Base-by-base conservation (phyloP, 805 yeast species). In the Saturnispora sekii region DNA sequence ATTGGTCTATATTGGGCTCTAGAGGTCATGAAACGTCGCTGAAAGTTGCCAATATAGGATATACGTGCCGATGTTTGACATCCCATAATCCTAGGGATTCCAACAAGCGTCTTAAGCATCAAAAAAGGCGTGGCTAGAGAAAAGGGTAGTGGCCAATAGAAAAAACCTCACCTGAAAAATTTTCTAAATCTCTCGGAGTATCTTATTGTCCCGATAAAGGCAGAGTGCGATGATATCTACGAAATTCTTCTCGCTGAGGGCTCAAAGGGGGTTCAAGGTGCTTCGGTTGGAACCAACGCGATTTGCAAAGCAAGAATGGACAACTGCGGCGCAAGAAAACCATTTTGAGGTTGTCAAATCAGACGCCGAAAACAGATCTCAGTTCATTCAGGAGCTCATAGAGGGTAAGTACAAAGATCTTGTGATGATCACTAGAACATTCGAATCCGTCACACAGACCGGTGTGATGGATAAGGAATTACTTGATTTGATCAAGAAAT, bases 231-330 rank as follows among this genome's bases (percentile, higher is more conserved):
- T 21, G 26, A 21, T 21, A 21, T 21, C 26, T 21, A 21, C 26
- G 8, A 21, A 21, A 21, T 21, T 21, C 26, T 21, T 21, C 26
- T 21, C 26, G 6, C 2, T 21, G 26, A 21, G 26, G 6, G 26
- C 26, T 8, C 26, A 21, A 21, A 21, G 32, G 10, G 5, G 32
- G 5, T 80, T 84, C 40, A 74, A 76, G 50, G 77, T 86, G 10
- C 68, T 87, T 21, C 70, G 85, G 61, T 60, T 87, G 32, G 90
- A 88, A 6, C 68, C 72, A 11, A 69, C 78, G 38, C 59, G 63
- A 42, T 80, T 67, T 57, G 89, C 87, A 37, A 74, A 72, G 33
- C 66, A 72, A 30, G 83, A 80, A 36, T 85, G 93, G 90, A 53
- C 59, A 10, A 55, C 70, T 36, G 55, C 71, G 5, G 46, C 17